Conservation (phyloP, 2,329 filamentous ascomycete species). For the Sphaerulina populicola region DNA sequence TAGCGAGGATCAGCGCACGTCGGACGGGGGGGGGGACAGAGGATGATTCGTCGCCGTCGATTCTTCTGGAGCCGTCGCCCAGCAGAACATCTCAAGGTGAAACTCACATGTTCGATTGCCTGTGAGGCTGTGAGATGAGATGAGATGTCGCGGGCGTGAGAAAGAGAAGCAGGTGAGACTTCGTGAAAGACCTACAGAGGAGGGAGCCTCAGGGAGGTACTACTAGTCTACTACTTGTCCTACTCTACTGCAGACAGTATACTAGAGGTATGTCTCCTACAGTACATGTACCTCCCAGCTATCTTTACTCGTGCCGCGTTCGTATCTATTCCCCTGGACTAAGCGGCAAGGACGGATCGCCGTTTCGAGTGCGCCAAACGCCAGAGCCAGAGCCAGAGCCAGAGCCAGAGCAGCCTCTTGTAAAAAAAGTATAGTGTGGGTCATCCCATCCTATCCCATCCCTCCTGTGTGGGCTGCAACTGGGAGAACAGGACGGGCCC, state of each 20-base stretch:
- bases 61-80: not conserved
- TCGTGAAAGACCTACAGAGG: too few species aligned
- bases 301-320: not conserved
- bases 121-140: not conserved
- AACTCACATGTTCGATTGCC: too few species aligned
- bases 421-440: not conserved
- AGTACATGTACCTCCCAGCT: too few species aligned
- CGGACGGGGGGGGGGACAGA: not conserved
- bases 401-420: not conserved
- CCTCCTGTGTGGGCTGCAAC: not conserved
- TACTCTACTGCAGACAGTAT: too few species aligned
- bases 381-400: too few species aligned
- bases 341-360: not conserved
- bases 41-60: too few species aligned
- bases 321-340: not conserved
- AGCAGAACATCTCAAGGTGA: not conserved
- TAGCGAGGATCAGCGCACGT: not conserved
- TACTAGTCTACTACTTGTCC: too few species aligned
- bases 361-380: slow-evolving; percentile 3
- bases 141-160: not conserved
- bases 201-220: too few species aligned
- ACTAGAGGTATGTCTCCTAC: too few species aligned
- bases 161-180: not conserved
- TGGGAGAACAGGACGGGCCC: not conserved
- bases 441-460: not conserved